Conservation (phyloP, 2,329 filamentous ascomycete species). For the Bertia moriformis region DNA sequence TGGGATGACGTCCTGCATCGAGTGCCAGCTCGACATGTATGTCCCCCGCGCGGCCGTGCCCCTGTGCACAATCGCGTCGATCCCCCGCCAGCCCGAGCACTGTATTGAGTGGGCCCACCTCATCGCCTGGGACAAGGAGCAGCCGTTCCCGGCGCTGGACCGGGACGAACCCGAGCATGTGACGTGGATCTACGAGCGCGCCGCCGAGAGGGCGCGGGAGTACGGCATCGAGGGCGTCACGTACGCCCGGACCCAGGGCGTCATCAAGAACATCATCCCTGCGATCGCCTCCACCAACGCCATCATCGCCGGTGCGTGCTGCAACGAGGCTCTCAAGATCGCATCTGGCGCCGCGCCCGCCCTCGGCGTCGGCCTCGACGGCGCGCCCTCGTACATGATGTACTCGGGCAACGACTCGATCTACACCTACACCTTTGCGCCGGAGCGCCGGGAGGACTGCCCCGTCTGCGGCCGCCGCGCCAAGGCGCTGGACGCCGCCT, state of each 20-base stretch:
- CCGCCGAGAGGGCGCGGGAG: conserved; percentile 65
- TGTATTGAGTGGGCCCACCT: conserved; percentile 98
- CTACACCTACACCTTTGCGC: conserved; percentile 94
- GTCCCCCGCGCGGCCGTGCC: conserved; percentile 89
- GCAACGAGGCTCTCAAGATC: conserved; percentile 93
- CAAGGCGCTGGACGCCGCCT: conserved; percentile 58
- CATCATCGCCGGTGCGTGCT: conserved; percentile 87
- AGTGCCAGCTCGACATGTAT: conserved; percentile 97
- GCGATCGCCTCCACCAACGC: conserved; percentile 97
- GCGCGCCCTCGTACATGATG: conserved; percentile 94
- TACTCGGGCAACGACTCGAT: conserved; percentile 91
- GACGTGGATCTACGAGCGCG: conserved; percentile 85
- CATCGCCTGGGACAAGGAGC: conserved; percentile 87
- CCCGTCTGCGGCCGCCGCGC: conserved; percentile 81
- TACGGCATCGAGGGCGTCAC: conserved; percentile 88
- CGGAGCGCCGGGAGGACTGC: conserved; percentile 86
- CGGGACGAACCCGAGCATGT: conserved; percentile 52
- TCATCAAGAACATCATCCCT: conserved; percentile 98
- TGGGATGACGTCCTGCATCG: conserved; percentile 90
- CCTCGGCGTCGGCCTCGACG: conserved; percentile 62
- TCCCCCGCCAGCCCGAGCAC: conserved; percentile 91
- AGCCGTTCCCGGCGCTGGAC: conserved; percentile 68
- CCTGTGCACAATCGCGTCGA: conserved; percentile 88
- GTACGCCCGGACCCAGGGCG: conserved; percentile 88
- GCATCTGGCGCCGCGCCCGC: too few relatives aligned